phyloP scores from a whole-genome alignment of 441 rosid species.

The Bocquillonia castaneifolia region DNA sequence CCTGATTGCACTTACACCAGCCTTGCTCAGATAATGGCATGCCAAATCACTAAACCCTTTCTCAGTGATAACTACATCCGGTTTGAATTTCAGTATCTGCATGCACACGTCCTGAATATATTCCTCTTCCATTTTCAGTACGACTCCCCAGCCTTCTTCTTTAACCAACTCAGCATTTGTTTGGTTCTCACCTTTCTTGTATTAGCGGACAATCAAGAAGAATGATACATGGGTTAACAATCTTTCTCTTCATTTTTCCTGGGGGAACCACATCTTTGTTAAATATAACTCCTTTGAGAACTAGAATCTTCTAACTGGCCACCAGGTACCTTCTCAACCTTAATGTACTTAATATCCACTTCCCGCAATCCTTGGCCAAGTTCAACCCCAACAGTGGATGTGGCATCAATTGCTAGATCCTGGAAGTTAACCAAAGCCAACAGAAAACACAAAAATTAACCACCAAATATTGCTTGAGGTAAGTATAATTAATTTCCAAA shows the following conservation, averaged over 20 bases:
- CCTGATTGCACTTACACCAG: conserved; percentile 89
- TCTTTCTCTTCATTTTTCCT: conserved; percentile 93
- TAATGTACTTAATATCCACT: conserved; percentile 86
- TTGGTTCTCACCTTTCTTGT: conserved; percentile 96
- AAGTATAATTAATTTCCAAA: background rate
- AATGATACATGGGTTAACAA: conserved; percentile 68
- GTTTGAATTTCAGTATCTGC: conserved; percentile 85
- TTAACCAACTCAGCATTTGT: conserved; percentile 87
- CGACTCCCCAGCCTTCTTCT: conserved; percentile 90
- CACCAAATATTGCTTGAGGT: conserved; percentile 3
- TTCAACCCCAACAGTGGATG: conserved; percentile 73
- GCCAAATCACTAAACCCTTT: conserved; percentile 96
- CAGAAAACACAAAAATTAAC: conserved; percentile 9
- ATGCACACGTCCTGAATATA: conserved; percentile 71
- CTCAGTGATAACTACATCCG: conserved; percentile 84
- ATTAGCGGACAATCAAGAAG: conserved; percentile 95
- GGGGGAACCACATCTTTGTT: conserved; percentile 90
- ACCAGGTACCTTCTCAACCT: conserved; percentile 93
- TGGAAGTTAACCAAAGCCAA: conserved; percentile 27
- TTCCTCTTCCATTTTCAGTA: conserved; percentile 88
- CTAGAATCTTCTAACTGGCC: conserved; percentile 89
- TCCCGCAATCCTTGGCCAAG: conserved; percentile 91
- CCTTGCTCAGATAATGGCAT: conserved; percentile 87
- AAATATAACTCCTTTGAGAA: conserved; percentile 92
- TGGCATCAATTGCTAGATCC: conserved; percentile 95